Evolutionary conservation across 2,329 filamentous ascomycete genomes (phyloP).

Genomic region (Sporothrix brunneoviolacea): DNA sequence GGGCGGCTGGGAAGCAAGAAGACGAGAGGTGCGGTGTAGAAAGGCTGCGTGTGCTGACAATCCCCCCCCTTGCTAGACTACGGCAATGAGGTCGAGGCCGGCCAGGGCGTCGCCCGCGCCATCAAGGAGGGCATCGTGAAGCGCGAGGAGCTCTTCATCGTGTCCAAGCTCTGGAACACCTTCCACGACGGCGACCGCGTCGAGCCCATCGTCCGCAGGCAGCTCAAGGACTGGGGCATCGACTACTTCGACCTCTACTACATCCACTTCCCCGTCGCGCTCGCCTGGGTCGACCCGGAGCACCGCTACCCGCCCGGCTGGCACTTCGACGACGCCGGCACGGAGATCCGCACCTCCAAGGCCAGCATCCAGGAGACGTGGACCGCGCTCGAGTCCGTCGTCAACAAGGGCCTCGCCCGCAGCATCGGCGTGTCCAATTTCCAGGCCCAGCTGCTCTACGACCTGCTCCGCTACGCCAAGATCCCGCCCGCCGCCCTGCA

Average conservation of each 20-base stretch:
- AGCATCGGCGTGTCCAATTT: conserved; percentile 82
- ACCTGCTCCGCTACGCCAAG: conserved; percentile 70
- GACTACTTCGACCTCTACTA: conserved; percentile 90
- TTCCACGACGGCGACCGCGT: conserved; percentile 79
- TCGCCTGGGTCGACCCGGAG: conserved; percentile 76
- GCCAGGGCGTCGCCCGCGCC: conserved; percentile 69
- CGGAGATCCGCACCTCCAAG: conserved; percentile 56
- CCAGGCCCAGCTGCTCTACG: conserved; percentile 69
- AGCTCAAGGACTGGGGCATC: conserved; percentile 74
- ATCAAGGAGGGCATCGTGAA: conserved; percentile 76
- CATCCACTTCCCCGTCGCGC: conserved; percentile 81
- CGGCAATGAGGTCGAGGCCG: conserved; percentile 73
- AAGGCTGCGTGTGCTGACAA: too few species aligned
- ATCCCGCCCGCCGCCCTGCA: conserved; percentile 72
- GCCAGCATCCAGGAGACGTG: conserved; percentile 76
- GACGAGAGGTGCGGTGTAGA: neutral
- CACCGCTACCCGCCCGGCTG: conserved; percentile 77
- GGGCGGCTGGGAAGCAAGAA: neutral
- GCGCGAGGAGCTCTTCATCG: conserved; percentile 83
- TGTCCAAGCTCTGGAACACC: conserved; percentile 88
- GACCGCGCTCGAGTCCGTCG: conserved; percentile 70
- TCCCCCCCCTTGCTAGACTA: conserved; percentile 51
- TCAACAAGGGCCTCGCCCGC: conserved; percentile 59
- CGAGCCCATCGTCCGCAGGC: conserved; percentile 66
- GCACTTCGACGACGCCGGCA: conserved; percentile 54